phyloP scores from a whole-genome alignment of 2,329 filamentous ascomycete genomes.

The Phaeosphaeriaceae sp. region DNA sequence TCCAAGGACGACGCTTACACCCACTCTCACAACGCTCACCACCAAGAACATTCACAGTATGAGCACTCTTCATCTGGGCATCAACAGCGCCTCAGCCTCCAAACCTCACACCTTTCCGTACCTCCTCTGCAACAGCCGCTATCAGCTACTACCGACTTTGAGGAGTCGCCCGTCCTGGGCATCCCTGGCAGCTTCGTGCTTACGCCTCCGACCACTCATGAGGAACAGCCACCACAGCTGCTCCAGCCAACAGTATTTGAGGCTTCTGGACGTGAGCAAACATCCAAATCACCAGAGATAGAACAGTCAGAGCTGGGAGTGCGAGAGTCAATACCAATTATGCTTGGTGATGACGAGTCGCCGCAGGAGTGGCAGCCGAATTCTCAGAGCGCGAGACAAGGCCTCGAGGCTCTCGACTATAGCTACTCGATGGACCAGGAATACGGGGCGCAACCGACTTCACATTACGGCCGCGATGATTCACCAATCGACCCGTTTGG shows the following conservation, averaged over 20 bases:
- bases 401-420: constrained; percentile 18
- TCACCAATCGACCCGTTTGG: constrained; percentile 41
- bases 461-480: constrained; percentile 42
- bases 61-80: constrained; percentile 11
- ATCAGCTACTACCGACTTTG: constrained; percentile 53
- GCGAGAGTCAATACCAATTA: constrained; percentile 64
- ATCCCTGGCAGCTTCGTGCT: constrained; percentile 69
- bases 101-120: constrained; percentile 34
- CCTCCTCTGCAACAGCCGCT: constrained; percentile 39
- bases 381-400: constrained; percentile 17
- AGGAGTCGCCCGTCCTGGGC: constrained; percentile 72
- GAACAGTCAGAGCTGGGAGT: constrained; percentile 59
- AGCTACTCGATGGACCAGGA: constrained; percentile 21
- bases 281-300: constrained; percentile 21
- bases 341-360: constrained; percentile 55
- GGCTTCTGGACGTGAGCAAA: constrained; percentile 16
- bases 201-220: constrained; percentile 35
- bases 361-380: constrained; percentile 17
- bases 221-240: constrained; percentile 29
- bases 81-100: constrained; percentile 33
- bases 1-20: background rate
- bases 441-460: constrained; percentile 11
- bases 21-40: constrained; percentile 3
- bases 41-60: constrained; percentile 16
- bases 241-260: constrained; percentile 41